Evolutionary conservation across 2,329 filamentous ascomycete species (phyloP).

Genomic region (Cladophialophora immunda): DNA sequence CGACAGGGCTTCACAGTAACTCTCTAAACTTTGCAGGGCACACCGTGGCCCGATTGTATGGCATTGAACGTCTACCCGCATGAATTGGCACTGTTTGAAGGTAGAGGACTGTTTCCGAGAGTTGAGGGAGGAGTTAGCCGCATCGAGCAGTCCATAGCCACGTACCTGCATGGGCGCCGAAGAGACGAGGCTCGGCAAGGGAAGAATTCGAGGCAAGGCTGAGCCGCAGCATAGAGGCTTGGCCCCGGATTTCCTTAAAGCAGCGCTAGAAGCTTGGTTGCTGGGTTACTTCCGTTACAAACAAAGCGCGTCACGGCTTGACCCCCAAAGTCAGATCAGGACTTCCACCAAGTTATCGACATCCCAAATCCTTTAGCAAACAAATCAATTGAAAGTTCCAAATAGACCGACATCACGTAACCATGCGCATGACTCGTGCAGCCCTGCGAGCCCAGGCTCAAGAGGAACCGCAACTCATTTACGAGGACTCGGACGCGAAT

Average conservation of each 20-base stretch:
- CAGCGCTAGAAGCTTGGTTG: neutral
- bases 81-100: too few species aligned
- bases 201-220: neutral
- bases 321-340: slow-evolving; percentile 13
- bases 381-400: neutral
- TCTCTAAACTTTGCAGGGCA: too few species aligned
- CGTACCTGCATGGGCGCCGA: too few species aligned
- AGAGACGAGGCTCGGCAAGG: neutral
- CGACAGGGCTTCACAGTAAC: too few species aligned
- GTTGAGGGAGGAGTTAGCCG: too few species aligned
- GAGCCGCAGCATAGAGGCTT: neutral
- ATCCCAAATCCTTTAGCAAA: neutral
- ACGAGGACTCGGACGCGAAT: slow-evolving; percentile 35
- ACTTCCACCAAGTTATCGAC: neutral
- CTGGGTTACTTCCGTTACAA: slow-evolving; percentile 12
- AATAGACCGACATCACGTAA: slow-evolving; percentile 10
- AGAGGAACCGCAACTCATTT: slow-evolving; percentile 31
- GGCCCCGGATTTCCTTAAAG: neutral
- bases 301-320: slow-evolving; percentile 21
- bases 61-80: too few species aligned
- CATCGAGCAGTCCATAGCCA: too few species aligned
- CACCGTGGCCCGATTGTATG: too few species aligned
- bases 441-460: slow-evolving; percentile 40
- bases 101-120: neutral
- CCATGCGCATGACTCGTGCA: slow-evolving; percentile 41